Conservation (phyloP, 495 filamentous ascomycete genomes). For the Chlorociboria aeruginascens region DNA sequence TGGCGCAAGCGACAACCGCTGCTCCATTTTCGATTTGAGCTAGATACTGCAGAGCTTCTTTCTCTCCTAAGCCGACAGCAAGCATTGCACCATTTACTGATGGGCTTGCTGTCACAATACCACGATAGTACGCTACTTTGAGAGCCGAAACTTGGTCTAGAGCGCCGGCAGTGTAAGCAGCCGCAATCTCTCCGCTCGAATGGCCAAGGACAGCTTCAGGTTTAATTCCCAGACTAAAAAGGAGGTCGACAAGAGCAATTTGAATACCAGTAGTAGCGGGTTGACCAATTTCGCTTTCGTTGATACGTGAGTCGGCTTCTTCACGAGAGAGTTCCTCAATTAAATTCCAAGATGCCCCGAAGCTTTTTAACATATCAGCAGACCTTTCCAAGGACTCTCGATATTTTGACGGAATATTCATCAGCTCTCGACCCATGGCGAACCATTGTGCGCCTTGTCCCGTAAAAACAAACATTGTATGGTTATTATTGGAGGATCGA, state of each 20-base stretch:
- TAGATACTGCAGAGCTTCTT: slow-evolving; percentile 27
- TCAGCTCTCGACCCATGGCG: slow-evolving; percentile 45
- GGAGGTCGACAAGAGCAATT: no score
- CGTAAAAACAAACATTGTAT: slow-evolving; percentile 9
- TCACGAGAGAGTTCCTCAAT: neutral
- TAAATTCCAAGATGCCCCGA: neutral
- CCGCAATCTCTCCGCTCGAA: no score
- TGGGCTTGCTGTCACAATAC: slow-evolving; percentile 3
- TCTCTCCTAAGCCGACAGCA: slow-evolving; percentile 34
- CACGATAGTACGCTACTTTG: slow-evolving; percentile 32
- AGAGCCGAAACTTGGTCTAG: no score
- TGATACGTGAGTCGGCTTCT: no score
- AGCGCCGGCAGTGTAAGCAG: no score
- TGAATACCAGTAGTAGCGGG: no score
- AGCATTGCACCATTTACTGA: slow-evolving; percentile 30
- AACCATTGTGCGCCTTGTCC: slow-evolving; percentile 33
- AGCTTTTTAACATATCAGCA: neutral
- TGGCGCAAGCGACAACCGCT: slow-evolving; percentile 33
- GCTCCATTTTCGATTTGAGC: slow-evolving; percentile 5
- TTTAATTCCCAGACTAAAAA: no score
- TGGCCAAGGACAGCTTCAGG: no score
- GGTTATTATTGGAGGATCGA: neutral
- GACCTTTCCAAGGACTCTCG: neutral
- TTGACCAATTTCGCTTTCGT: no score
- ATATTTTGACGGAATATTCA: slow-evolving; percentile 23